A percentile compares a stretch with the other conserved stretches of the same genome.
These are phyloP conservation scores for Volvox reticuliferus DNA, from an alignment of 139 green algal genomes.

Conservation along the genomic window DNA sequence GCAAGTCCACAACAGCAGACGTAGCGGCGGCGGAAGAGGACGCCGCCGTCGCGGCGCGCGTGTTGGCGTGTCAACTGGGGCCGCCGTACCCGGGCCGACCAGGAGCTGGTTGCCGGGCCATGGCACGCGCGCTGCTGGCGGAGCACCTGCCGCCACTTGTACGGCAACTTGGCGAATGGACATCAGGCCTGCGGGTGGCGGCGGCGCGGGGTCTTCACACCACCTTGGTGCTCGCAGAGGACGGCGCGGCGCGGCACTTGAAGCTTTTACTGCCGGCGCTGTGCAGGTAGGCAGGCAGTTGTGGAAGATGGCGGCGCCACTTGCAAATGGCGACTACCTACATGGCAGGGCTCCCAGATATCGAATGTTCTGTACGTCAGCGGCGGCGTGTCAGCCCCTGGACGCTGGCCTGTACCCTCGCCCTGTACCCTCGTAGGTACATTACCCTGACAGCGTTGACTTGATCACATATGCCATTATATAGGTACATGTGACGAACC, in stretches of 20 bases:
- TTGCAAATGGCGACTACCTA: too few relatives aligned
- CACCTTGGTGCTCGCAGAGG: slow-evolving; percentile 64
- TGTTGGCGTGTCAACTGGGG: slow-evolving; percentile 48
- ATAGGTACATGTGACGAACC: too few relatives aligned
- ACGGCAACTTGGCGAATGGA: slow-evolving; percentile 68
- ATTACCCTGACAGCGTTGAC: too few relatives aligned
- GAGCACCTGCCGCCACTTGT: slow-evolving; percentile 70
- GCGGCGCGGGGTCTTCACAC: slow-evolving; percentile 69
- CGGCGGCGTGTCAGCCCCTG: too few relatives aligned
- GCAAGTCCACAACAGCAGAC: neutral
- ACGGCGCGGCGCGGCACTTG: slow-evolving; percentile 57
- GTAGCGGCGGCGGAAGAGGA: neutral
- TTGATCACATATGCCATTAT: too few relatives aligned
- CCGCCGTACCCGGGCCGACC: slow-evolving; percentile 54
- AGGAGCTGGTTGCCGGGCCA: slow-evolving; percentile 41
- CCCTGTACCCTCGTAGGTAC: too few relatives aligned
- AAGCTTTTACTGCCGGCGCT: slow-evolving; percentile 64
- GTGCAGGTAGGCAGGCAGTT: slow-evolving; percentile 56
- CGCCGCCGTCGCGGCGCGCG: neutral
- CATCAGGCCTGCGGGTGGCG: slow-evolving; percentile 51
- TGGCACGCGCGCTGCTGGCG: slow-evolving; percentile 63
- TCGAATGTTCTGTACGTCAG: too few relatives aligned
- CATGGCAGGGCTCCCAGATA: too few relatives aligned
- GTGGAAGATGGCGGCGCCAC: too few relatives aligned
- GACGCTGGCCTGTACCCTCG: too few relatives aligned